Conservation (phyloP, 306 rosid genomes). For the Trichosanthes cucumerina region DNA sequence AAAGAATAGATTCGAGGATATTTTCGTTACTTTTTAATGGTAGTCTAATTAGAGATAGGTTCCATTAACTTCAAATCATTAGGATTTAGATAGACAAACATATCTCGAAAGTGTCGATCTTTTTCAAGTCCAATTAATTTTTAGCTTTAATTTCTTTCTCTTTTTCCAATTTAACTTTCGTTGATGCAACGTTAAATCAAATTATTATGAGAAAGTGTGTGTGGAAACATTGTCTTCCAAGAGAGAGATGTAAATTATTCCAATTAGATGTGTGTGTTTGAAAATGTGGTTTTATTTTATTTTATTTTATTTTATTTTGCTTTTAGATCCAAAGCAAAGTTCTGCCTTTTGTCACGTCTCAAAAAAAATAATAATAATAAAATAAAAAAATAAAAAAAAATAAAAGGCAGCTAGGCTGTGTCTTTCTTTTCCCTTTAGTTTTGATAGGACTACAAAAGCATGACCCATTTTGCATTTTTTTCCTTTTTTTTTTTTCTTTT, state of each 20-base stretch:
- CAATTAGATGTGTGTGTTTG: neutral
- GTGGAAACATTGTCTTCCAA: neutral
- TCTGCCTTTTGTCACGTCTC: slow-evolving; percentile 5
- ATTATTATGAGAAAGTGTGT: neutral
- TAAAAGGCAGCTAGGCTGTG: neutral
- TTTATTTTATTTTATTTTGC: neutral
- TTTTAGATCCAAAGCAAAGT: neutral
- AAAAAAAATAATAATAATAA: neutral
- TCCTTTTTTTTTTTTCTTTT: neutral
- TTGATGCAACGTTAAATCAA: slow-evolving; percentile 7
- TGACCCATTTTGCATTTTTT: neutral
- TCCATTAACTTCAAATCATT: neutral
- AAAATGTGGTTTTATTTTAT: neutral
- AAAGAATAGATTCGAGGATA: neutral
- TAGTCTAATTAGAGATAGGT: neutral
- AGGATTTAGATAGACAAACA: neutral
- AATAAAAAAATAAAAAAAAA: too few species aligned
- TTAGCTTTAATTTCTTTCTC: neutral
- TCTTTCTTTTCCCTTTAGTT: slow-evolving; percentile 2
- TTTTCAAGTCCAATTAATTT: neutral
- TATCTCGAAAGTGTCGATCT: neutral
- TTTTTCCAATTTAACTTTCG: neutral
- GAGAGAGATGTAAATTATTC: neutral
- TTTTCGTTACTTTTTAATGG: neutral
- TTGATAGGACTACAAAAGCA: neutral